Base-by-base conservation (phyloP, 768 basidiomycete species). In the Tricholoma terreum region DNA sequence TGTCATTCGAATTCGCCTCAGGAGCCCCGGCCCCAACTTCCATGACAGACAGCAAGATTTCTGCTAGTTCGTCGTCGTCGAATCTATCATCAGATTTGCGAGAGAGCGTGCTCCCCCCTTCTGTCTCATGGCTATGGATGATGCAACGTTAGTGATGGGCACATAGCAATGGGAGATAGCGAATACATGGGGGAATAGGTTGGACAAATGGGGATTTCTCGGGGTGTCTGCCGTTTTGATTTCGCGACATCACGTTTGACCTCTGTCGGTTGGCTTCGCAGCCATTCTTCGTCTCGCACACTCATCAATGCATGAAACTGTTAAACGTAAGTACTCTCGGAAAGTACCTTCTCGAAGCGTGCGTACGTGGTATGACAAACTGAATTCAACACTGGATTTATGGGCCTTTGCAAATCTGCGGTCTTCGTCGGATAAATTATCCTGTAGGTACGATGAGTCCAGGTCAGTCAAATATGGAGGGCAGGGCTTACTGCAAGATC, bases 311-410 rank as follows among this genome's bases (percentile, higher is more conserved):
- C 43, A 1, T 51, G 45, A 51, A 55, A 57, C 21, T 45, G 21
- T 38, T 55, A 24, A 15, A 24, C 14, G 7, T 38, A 17, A 46
- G 21, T 34, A 21, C n/a, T 24, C 40, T 22, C 6, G 42, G 2
- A n/a, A 34, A 43, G 7, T 15, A n/a, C 8, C 33, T 4, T n/a
- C 8, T 10, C 10, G 4, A 24, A 10, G 1, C 27, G 4, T 15
- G 59, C 64, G 46, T 31, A 63, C 64, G 17, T 61, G 38, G 33
- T 65, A 62, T 31, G 63, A 27, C n/a, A 61, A 42, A 38, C 51
- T 58, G 11, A 57, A 61, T 36, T 65, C 64, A 2, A 62, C n/a
- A 8, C 54, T 38, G 15, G 36, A 38, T 38, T 38, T n/a, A 38
- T 38, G 6, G 36, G 1, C 10, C 11, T 38, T 38, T 5, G 6